Evolutionary conservation across 192 early-diverging fungal genomes (phyloP), one percentile per base, ranked within the genome.

Genomic region (Dissophora ornata): DNA sequence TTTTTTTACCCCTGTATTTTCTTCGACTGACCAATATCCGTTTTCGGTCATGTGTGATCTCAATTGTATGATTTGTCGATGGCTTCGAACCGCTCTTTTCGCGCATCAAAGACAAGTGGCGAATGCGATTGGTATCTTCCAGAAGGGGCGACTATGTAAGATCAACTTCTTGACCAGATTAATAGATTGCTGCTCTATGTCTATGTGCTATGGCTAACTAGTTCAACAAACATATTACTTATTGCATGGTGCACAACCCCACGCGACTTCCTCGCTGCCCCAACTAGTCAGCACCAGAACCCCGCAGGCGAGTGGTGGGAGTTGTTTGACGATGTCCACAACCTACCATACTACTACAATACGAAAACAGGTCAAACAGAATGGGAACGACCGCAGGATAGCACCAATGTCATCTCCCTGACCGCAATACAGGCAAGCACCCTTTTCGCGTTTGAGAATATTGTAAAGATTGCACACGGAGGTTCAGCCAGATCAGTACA

Each of bases 271-370:
- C 42, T 19, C 16, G 48, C 22, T 47, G 58, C 40, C 49, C 48
- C 40, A 29, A 74, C 57, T 81, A 95, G 92, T 26, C 85, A 89
- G 44, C 87, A 88, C 24, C 88, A 79, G 62, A 87, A 93, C 75
- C 90, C 87, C 22, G 84, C 85, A 46, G 88, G 88, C 71, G 97
- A 99, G 70, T 99, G 95, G 95, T 99, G 97, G 97, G 95, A 99
- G 84, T 88, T 96, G 28, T 90, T 89, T 67, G 96, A 97, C 79
- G 92, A 96, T 33, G 79, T 90, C 36, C 86, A 91, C 38, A 88
- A 93, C 47, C 74, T 93, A 49, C 95, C 95, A 8, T 99, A 97
- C 69, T 98, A 96, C 80, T 97, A 98, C 84, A 92, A 96, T 82
- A 91, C 95, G 4, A 81, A 82, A 45, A 94, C 95, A 0, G 90